Base-by-base conservation (phyloP, 2,329 filamentous ascomycete species). In the Fragosphaeria purpurea region DNA sequence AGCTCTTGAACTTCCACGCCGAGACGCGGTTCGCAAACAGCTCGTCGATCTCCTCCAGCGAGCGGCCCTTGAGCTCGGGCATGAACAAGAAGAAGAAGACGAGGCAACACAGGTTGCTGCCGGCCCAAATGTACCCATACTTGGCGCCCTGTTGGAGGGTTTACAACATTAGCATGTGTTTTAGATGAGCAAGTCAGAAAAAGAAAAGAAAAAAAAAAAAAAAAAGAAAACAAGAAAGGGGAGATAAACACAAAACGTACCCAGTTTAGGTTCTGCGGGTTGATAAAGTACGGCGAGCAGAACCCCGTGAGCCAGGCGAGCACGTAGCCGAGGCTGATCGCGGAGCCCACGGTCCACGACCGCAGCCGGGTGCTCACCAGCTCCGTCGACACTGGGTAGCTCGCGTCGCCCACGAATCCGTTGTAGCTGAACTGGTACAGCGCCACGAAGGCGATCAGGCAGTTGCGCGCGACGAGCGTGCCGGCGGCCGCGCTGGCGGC, bases 321-420 rank as follows among this genome's bases (percentile, higher is more conserved):
- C 6, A 58, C 63, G 54, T 75, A 75, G 1, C 70, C 71, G 6
- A 72, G 58, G 31, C 68, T 70, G 38, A 73, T 73, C 8, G 73
- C 71, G 6, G 65, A 67, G n/a, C 72, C 73, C 34, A 76, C 72
- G 0, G 72, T 74, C 61, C 72, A 72, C 1, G 67, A 65, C 42
- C 72, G 62, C 48, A 74, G 59, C 43, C 67, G 62, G 4, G 70
- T 71, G 54, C 69, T 71, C 3, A 70, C 66, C 11, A 70, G 60
- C 59, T 74, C 71, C 0, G 67, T 69, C 2, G 68, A 61, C 4
- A 71, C 66, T 0, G 67, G 67, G 46, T 68, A 72, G 44, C 65
- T 67, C 2, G 69, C 65, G 2, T 67, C 64, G 3, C 67, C 68
- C 6, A 68, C 66, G 42, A 68, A 67, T 0, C 62, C 62, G 39